Conservation (phyloP, 176 grass and related monocot genomes). For the Cocos nucifera region DNA sequence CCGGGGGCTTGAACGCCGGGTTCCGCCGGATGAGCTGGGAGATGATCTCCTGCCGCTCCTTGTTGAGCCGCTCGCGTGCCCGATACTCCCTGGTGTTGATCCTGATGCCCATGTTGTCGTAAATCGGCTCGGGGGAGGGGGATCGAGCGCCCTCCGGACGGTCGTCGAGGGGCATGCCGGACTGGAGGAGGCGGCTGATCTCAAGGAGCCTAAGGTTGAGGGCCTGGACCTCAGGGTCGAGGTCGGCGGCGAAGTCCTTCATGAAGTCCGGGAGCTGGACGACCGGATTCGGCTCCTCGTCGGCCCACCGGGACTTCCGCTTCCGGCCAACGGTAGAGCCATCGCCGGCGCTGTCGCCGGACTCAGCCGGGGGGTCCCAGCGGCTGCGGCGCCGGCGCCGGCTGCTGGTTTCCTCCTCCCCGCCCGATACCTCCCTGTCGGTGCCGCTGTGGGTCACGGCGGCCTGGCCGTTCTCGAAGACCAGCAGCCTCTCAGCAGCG, state of each 20-base stretch:
- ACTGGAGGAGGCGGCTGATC: constrained; percentile 62
- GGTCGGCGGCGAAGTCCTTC: constrained; percentile 86
- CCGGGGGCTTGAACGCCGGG: constrained; percentile 82
- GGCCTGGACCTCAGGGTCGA: constrained; percentile 86
- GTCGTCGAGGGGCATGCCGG: constrained; percentile 63
- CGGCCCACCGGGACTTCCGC: constrained; percentile 88
- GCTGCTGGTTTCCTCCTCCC: constrained; percentile 24
- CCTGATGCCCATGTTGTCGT: constrained; percentile 86
- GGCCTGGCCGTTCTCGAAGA: constrained; percentile 1
- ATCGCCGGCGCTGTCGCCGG: constrained; percentile 21
- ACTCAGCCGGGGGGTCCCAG: constrained; percentile 54
- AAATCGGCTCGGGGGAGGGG: constrained; percentile 42
- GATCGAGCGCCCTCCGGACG: constrained; percentile 61
- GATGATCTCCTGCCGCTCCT: constrained; percentile 87
- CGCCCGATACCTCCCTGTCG: constrained; percentile 11
- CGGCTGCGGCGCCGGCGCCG: constrained; percentile 61
- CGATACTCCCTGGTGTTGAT: constrained; percentile 92
- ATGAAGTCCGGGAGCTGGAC: constrained; percentile 86
- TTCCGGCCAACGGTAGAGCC: constrained; percentile 24
- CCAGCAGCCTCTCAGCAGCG: neutral
- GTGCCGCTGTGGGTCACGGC: constrained; percentile 7
- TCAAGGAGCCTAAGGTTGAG: constrained; percentile 78
- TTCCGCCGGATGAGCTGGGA: constrained; percentile 90
- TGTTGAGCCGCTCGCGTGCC: constrained; percentile 67
- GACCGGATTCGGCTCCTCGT: constrained; percentile 69